Base-by-base conservation (phyloP, 345 rosid species). In the Firmiana major region DNA sequence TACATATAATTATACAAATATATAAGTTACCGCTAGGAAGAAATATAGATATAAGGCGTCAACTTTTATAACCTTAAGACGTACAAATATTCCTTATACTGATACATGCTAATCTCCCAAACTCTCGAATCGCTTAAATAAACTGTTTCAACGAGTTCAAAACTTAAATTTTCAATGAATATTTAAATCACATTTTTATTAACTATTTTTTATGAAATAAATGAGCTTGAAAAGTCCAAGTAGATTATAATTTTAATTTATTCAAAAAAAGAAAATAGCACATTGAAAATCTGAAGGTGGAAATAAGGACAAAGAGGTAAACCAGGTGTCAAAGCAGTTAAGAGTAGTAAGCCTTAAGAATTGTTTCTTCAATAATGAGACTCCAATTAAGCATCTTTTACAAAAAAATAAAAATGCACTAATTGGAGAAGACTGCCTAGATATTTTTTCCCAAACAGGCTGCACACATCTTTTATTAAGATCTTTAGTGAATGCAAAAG, bases 401-500 rank as follows among this genome's bases (percentile, higher is more conserved):
- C 58, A 69, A 54, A 26, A 26, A 48, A 69, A 31, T 57, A 48
- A 69, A 1, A 69, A 69, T 46, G 42, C 13, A 26, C 13, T 59
- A 59, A 22, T 46, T 46, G 58, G 40, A 9, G 46, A 59, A 22
- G 63, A 16, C 8, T 59, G 34, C 63, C 28, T 36, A 63, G 7
- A 13, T 34, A 36, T 59, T 59, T 24, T 12, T 1, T 1, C 46
- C 1, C 10, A 9, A 67, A 24, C 34, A 67, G 54, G 71, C 42
- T 46, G 73, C 22, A 26, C 22, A 16, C 22, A 26, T 46, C 11
- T 2, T 26, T 13, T 46, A 15, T 26, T 46, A 69, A 24, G 40
- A 46, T n/a, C 8, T 69, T 48, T 26, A 69, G 3, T 48, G 24
- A 70, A 70, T 70, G 51, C 59, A 70, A 48, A 70, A 28, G 74